Base-by-base conservation (phyloP, 306 rosid species). In the Psophocarpus tetragonolobus region DNA sequence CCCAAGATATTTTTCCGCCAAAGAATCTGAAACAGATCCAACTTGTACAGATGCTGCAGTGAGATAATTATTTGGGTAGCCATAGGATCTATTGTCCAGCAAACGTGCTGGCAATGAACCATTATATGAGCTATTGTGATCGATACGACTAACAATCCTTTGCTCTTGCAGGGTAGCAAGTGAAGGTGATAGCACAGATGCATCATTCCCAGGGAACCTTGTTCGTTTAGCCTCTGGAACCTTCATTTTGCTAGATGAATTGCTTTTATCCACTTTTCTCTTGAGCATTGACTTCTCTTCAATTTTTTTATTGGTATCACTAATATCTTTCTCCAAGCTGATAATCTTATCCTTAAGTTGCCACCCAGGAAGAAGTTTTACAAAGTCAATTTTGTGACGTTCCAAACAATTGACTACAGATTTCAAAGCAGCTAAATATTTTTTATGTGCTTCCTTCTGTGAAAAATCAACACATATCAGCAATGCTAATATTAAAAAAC, bases 391-490 rank as follows among this genome's bases (percentile, higher is more conserved):
- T 65, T 81, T 78, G 83, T 83, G 83, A 81, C 75, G 71, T 67
- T 85, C 86, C 87, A 87, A 85, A 79, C 89, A 87, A 56, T 64
- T 82, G 32, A 81, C 38, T 32, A 85, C 81, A 79, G 87, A 85
- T 79, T 83, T 87, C 86, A 89, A 73, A 87, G 84, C 88, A 87
- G 80, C 74, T 32, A 89, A 68, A 72, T 89, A 85, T 74, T 85
- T 85, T 89, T 81, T 87, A 83, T 79, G 33, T 50, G 84, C 85
- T 81, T 60, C 76, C 82, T 71, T 85, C 93, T 87, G 93, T 17
- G 51, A 83, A 72, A 80, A 71, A 77, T 63, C 71, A 71, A 67
- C 30, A 81, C 26, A 62, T 63, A 79, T 47, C 62, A 27, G 11
- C 10, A 74, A 57, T 36, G 74, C 63, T 73, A 78, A 74, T 44